These are phyloP conservation scores for Neurospora terricola DNA, from an alignment of 495 filamentous ascomycete genomes.

Conservation along the genomic window DNA sequence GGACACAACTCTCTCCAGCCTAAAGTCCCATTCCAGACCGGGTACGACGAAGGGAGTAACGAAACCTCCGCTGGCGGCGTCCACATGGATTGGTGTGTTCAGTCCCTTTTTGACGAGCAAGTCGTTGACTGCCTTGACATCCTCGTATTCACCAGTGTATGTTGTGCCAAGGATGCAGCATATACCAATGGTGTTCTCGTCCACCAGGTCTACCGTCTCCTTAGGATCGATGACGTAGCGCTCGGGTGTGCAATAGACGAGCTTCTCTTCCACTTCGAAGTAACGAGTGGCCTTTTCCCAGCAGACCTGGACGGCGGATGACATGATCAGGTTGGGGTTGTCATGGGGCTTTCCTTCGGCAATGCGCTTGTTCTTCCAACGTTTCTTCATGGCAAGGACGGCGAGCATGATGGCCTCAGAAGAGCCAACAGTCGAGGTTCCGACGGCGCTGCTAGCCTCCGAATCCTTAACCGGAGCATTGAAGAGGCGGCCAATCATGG, in stretches of 20 bases:
- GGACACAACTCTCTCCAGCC: slow-evolving; percentile 72
- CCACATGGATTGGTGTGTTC: slow-evolving; percentile 80
- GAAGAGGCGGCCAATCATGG: slow-evolving; percentile 87
- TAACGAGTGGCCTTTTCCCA: slow-evolving; percentile 96
- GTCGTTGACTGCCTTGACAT: slow-evolving; percentile 83
- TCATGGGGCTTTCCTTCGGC: slow-evolving; percentile 66
- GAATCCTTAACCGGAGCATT: slow-evolving; percentile 49
- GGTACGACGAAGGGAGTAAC: slow-evolving; percentile 83
- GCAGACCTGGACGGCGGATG: slow-evolving; percentile 84
- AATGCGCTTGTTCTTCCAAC: slow-evolving; percentile 77
- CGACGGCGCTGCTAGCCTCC: slow-evolving; percentile 51
- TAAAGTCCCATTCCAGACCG: slow-evolving; percentile 77
- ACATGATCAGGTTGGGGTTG: slow-evolving; percentile 85
- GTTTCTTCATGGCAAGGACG: slow-evolving; percentile 89
- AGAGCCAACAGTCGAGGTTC: slow-evolving; percentile 76
- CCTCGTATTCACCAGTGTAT: slow-evolving; percentile 94
- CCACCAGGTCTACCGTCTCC: slow-evolving; percentile 70
- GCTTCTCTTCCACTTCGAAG: slow-evolving; percentile 86
- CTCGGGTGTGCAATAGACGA: slow-evolving; percentile 70
- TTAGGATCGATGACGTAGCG: slow-evolving; percentile 82
- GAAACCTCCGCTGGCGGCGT: slow-evolving; percentile 84
- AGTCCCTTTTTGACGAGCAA: slow-evolving; percentile 59
- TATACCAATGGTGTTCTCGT: slow-evolving; percentile 94
- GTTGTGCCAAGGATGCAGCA: slow-evolving; percentile 83
- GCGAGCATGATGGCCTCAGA: slow-evolving; percentile 88